Evolutionary conservation across 2,329 filamentous ascomycete species (phyloP).

Genomic region (Hymenoscyphus salicellus): DNA sequence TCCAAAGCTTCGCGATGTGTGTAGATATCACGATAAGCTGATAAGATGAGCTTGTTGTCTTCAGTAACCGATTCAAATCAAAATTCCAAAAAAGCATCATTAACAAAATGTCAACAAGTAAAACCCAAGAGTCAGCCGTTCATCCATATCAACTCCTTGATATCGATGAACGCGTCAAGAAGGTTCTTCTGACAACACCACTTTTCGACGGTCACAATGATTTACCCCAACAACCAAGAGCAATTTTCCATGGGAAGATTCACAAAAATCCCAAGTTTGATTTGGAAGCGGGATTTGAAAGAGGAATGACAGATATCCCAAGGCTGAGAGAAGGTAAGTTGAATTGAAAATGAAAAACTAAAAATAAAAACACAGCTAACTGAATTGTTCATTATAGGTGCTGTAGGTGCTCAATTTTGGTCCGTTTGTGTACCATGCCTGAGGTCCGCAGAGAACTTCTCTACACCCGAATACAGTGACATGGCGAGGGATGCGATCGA

Average conservation of each 20-base stretch:
- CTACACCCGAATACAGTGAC: slow-evolving; percentile 26
- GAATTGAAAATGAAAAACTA: background rate
- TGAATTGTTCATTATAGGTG: slow-evolving; percentile 24
- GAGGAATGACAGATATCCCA: slow-evolving; percentile 31
- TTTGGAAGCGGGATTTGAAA: slow-evolving; percentile 34
- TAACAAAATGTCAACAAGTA: background rate
- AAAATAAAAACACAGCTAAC: background rate
- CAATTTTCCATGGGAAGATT: slow-evolving; percentile 17
- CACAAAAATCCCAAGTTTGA: slow-evolving; percentile 36
- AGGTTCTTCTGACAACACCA: slow-evolving; percentile 27
- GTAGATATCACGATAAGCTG: background rate
- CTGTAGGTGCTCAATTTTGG: slow-evolving; percentile 34
- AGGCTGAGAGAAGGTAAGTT: slow-evolving; percentile 27
- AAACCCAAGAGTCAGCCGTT: background rate
- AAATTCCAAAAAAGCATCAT: background rate
- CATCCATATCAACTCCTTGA: slow-evolving; percentile 6
- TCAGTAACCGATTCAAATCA: background rate
- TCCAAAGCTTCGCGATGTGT: background rate
- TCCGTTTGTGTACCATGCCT: slow-evolving; percentile 30
- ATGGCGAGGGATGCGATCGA: slow-evolving; percentile 52
- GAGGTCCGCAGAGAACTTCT: slow-evolving; percentile 31
- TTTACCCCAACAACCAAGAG: slow-evolving; percentile 29
- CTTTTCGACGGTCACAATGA: slow-evolving; percentile 37
- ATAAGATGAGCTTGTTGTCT: background rate
- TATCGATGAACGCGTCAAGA: slow-evolving; percentile 11